Conservation (phyloP, 2,329 filamentous ascomycete species). For the Lithohypha guttulata region DNA sequence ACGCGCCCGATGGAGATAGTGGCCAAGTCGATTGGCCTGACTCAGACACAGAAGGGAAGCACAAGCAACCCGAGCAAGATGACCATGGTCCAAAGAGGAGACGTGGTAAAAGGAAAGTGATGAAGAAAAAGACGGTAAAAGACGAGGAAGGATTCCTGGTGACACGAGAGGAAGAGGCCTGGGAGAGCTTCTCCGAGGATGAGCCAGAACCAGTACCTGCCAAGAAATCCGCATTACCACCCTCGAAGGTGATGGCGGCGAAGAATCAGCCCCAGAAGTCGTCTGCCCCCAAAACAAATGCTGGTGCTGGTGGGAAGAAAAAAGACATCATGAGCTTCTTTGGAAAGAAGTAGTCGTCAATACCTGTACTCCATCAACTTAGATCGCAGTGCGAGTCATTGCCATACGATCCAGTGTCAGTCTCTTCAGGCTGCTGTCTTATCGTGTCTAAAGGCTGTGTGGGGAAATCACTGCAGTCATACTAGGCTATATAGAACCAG, state of each 20-base stretch:
- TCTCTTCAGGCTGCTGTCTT: no score
- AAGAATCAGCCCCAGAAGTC: slow-evolving; percentile 30
- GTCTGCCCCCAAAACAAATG: slow-evolving; percentile 35
- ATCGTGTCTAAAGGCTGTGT: no score
- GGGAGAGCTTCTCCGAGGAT: slow-evolving; percentile 92
- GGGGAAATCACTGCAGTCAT: no score
- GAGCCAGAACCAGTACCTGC: slow-evolving; percentile 49
- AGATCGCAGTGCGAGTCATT: no score
- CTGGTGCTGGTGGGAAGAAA: slow-evolving; percentile 29
- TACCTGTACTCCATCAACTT: no score
- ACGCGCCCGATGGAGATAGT: slow-evolving; percentile 30
- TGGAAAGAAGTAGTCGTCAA: slow-evolving; percentile 70
- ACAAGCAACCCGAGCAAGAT: slow-evolving; percentile 11
- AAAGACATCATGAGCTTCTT: slow-evolving; percentile 88
- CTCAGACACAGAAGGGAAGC: slow-evolving; percentile 14
- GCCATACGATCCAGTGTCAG: no score
- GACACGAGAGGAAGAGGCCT: slow-evolving; percentile 70
- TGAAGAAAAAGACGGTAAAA: slow-evolving; percentile 77
- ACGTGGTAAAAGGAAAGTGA: slow-evolving; percentile 66
- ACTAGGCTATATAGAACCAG: no score
- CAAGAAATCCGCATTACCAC: slow-evolving; percentile 5
- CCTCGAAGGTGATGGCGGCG: not conserved
- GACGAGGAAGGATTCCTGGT: slow-evolving; percentile 89
- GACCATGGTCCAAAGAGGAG: slow-evolving; percentile 51
- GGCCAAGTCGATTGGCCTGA: slow-evolving; percentile 37